Conservation (phyloP, 2,329 filamentous ascomycete species). For the Coniochaeta hoffmannii region DNA sequence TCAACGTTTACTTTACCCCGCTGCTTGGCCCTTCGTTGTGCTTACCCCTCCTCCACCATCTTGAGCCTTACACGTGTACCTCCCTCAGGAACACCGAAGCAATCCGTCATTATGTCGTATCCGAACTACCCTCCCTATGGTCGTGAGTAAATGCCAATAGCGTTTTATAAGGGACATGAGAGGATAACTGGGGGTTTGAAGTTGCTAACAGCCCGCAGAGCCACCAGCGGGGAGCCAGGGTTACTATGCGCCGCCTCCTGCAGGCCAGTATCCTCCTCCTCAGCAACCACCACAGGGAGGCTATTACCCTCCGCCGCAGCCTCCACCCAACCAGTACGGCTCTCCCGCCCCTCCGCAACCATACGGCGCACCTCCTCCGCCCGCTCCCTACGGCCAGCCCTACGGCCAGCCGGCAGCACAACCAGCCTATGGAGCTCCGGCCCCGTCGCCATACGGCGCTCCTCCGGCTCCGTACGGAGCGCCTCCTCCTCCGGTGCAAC, state of each 20-base stretch:
- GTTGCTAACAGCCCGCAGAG: conserved; percentile 5
- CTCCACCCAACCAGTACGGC: conserved; percentile 21
- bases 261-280: conserved; percentile 4
- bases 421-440: conserved; percentile 13
- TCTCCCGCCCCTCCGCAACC: conserved; percentile 16
- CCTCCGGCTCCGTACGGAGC: conserved; percentile 31
- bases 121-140: conserved; percentile 5
- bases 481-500: conserved; percentile 28
- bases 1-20: neutral
- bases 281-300: conserved; percentile 19
- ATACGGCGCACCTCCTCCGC: conserved; percentile 20
- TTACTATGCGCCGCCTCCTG: conserved; percentile 19
- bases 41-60: neutral
- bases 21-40: neutral
- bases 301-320: conserved; percentile 15
- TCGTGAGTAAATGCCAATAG: neutral
- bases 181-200: neutral
- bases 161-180: neutral
- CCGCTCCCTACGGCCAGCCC: conserved; percentile 7
- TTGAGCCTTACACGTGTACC: neutral
- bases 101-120: conserved; percentile 3
- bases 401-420: conserved; percentile 25
- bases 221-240: conserved; percentile 20
- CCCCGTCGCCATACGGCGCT: conserved; percentile 21
- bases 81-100: neutral